Percentiles rank a stretch among this genome's conserved stretches.
Conservation (phyloP, 331 rosid genomes). For the Rosa hybrid region DNA sequence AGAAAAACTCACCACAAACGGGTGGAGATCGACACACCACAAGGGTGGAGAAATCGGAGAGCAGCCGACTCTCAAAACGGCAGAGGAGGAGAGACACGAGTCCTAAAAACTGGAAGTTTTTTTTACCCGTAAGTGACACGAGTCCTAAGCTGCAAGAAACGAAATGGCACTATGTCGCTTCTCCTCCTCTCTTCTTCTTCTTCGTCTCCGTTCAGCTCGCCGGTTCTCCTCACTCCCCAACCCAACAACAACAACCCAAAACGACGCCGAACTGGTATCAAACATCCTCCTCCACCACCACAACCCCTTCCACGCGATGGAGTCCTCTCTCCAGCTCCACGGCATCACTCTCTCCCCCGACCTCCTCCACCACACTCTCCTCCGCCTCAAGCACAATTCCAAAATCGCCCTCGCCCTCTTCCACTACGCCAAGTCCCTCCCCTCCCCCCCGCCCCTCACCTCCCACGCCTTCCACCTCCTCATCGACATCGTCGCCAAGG, state of each 20-base stretch:
- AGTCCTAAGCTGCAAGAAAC: neutral
- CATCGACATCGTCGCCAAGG: conserved; percentile 62
- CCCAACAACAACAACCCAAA: neutral
- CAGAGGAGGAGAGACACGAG: too few relatives aligned
- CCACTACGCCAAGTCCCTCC: conserved; percentile 60
- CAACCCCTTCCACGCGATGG: conserved; percentile 80
- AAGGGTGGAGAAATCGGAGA: too few relatives aligned
- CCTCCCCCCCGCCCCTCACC: conserved; percentile 41
- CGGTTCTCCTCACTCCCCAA: neutral
- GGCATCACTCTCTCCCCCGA: conserved; percentile 60
- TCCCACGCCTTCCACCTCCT: conserved; percentile 50
- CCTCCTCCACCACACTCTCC: conserved; percentile 65
- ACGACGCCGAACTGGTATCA: conserved; percentile 55
- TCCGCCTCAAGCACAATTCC: conserved; percentile 62
- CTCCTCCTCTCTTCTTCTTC: neutral
- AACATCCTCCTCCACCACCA: conserved; percentile 68
- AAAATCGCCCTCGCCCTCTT: conserved; percentile 76
- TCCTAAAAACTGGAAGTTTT: too few relatives aligned
- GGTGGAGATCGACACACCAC: too few relatives aligned
- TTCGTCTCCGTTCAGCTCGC: neutral
- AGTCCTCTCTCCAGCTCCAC: conserved; percentile 72
- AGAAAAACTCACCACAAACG: too few relatives aligned
- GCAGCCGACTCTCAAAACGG: too few relatives aligned
- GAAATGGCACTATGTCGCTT: neutral
- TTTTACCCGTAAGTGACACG: too few relatives aligned